Conservation (phyloP, 139 green algal genomes). For the Auxenochlorella pyrenoidosa region DNA sequence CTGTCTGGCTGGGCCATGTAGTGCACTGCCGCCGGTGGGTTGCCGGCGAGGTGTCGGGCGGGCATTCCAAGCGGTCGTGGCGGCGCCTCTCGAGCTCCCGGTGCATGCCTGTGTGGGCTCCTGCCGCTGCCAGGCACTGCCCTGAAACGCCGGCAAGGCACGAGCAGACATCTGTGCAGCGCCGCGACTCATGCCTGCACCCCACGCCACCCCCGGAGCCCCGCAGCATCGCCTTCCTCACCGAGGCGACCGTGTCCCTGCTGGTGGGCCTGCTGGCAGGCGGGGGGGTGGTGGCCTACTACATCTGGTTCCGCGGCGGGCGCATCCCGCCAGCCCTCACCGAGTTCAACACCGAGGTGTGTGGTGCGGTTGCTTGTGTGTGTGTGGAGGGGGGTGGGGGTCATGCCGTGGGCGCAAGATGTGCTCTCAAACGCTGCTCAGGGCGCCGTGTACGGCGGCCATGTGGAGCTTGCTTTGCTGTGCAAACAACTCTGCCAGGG, state of each 20-base stretch:
- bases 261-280: constrained; percentile 47
- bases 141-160: not conserved
- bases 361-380: not conserved
- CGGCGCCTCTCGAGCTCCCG: too few species aligned
- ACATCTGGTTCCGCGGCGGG: constrained; percentile 56
- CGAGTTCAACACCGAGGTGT: constrained; percentile 40
- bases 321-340: constrained; percentile 57
- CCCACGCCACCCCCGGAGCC: not conserved
- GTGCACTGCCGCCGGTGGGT: not conserved
- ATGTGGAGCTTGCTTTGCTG: too few species aligned
- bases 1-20: not conserved
- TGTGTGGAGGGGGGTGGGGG: not conserved
- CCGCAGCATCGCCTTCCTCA: constrained; percentile 24
- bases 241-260: constrained; percentile 52
- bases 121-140: too few species aligned
- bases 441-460: too few species aligned
- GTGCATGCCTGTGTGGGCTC: not conserved
- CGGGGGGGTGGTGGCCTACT: constrained; percentile 45
- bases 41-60: too few species aligned
- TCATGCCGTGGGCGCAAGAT: not conserved
- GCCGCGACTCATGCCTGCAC: not conserved
- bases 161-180: too few species aligned
- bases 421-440: not conserved
- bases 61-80: too few species aligned
- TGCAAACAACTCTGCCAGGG: too few species aligned